Base-by-base conservation (phyloP, 257 asterid species). In the Forsythia viridissima region DNA sequence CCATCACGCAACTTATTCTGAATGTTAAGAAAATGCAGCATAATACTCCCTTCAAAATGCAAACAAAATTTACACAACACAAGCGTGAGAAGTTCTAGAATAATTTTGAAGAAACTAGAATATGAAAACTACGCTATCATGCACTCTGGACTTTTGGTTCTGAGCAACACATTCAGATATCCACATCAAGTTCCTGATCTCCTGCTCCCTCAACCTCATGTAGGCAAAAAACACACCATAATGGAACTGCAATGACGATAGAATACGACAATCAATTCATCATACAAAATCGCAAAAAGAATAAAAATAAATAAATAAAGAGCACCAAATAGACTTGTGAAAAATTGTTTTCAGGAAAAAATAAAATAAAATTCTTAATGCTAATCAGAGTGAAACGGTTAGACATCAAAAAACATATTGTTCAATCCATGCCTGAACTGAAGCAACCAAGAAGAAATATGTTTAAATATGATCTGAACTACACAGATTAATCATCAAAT, bases 171-270 rank as follows among this genome's bases (percentile, higher is more conserved):
- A 94, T 88, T 94, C 98, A 6, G 97, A 94, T 81, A 94, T 94
- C 98, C 98, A 94, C 98, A 94, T 94, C 84, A 93, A 81, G 87
- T 94, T 94, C 89, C 97, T 85, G 89, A 94, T 94, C 89, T 94
- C 98, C 87, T 92, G 98, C 89, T 94, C 98, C 83, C 92, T 87
- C 90, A 92, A 70, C 85, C 24, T 24, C 24, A 24, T 24, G 24
- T 24, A 24, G 24, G 24, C 24, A 24, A 24, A 24, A 24, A 24
- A 92, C 72, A 93, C 98, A 30, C 88, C 97, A 41, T 85, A 93
- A 74, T 93, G 98, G 87, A 93, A 93, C 97, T 93, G 92, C 93
- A 87, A 24, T 70, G 24, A 79, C 73, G 59, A 48, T 71, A 77
- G 4, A 70, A 73, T 41, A 51, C 51, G 69, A 65, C 38, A 20